Evolutionary conservation across 1,139 yeast genomes (phyloP).

Genomic region (Candida sp.): DNA sequence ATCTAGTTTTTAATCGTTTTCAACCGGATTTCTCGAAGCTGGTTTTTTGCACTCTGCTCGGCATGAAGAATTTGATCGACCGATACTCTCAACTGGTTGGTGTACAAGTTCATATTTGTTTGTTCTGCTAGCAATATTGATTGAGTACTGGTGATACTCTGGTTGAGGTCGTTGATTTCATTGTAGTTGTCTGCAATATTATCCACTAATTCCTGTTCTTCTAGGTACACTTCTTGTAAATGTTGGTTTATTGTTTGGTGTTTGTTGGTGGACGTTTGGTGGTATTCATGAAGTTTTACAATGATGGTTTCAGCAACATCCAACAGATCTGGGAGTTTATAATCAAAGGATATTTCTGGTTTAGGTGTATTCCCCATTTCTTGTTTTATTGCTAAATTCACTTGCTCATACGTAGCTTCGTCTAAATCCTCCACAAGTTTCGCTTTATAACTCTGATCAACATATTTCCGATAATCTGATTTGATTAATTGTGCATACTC

Average conservation of each 20-base stretch:
- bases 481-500: slow-evolving; percentile 39
- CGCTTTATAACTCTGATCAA: slow-evolving; percentile 17
- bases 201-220: slow-evolving; percentile 20
- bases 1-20: no score
- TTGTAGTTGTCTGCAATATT: slow-evolving; percentile 18
- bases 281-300: slow-evolving; percentile 12
- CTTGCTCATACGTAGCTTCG: slow-evolving; percentile 24
- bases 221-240: slow-evolving; percentile 9
- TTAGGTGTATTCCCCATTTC: slow-evolving; percentile 25
- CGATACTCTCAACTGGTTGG: slow-evolving; percentile 29
- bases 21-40: slow-evolving; percentile 4
- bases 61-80: slow-evolving; percentile 36
- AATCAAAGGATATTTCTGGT: neutral
- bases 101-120: slow-evolving; percentile 22
- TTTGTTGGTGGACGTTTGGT: slow-evolving; percentile 8
- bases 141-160: slow-evolving; percentile 17
- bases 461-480: slow-evolving; percentile 45
- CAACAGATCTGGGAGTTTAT: slow-evolving; percentile 11
- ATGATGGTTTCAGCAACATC: slow-evolving; percentile 12
- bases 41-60: slow-evolving; percentile 31
- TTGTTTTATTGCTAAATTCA: slow-evolving; percentile 11
- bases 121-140: slow-evolving; percentile 23
- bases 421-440: slow-evolving; percentile 38
- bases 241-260: slow-evolving; percentile 6
- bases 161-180: slow-evolving; percentile 20